Evolutionary conservation across 352 stramenopile genomes (phyloP).

Genomic region (Globisporangium splendens): DNA sequence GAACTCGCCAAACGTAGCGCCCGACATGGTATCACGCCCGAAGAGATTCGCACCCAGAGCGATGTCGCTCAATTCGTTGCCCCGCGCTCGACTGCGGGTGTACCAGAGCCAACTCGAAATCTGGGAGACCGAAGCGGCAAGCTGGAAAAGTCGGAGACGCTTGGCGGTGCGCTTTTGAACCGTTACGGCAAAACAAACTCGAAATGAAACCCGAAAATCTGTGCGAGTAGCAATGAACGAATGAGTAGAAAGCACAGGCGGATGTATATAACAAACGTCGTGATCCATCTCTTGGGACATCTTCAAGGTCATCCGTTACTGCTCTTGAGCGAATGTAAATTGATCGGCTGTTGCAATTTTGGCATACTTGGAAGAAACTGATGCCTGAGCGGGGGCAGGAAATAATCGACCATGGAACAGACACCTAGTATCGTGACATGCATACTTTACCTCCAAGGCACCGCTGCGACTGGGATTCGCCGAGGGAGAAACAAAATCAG

Average conservation of each 20-base stretch:
- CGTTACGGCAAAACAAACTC: neutral
- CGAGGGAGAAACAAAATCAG: neutral
- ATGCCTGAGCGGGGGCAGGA: no score
- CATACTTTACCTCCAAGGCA: no score
- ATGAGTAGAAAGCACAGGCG: neutral
- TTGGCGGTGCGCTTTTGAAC: neutral
- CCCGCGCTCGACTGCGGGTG: no score
- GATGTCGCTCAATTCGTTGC: no score
- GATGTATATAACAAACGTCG: neutral
- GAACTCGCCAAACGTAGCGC: constrained; percentile 24
- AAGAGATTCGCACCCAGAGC: neutral
- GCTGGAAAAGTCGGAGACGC: neutral
- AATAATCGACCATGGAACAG: no score
- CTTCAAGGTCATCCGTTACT: neutral
- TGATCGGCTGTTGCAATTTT: no score
- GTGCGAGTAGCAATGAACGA: neutral
- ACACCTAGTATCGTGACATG: no score
- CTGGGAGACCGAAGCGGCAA: neutral
- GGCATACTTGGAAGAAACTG: no score
- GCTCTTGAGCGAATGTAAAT: no score
- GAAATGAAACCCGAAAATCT: neutral
- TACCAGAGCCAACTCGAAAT: neutral
- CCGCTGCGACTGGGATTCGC: no score
- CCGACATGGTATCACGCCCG: constrained; percentile 4
- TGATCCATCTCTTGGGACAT: neutral